Conservation (phyloP, 75 land plant genomes). For the Pinus taeda region DNA sequence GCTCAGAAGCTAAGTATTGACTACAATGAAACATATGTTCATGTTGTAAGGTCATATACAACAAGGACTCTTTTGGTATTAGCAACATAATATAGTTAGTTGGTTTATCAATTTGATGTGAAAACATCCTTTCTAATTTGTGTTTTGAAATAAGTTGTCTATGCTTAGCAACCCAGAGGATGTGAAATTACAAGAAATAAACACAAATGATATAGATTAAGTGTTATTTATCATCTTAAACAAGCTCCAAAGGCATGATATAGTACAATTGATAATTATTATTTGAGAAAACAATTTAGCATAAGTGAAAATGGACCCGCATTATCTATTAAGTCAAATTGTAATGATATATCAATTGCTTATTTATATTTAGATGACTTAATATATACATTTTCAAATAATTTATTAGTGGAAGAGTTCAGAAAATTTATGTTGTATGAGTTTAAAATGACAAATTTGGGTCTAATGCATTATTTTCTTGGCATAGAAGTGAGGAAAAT, state of each 20-base stretch:
- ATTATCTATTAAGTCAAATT: background rate
- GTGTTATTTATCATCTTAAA: background rate
- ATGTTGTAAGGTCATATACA: background rate
- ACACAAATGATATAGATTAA: no score
- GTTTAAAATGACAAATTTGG: no score
- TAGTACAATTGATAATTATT: background rate
- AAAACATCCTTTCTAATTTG: background rate
- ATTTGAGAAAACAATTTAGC: background rate
- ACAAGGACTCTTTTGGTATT: background rate
- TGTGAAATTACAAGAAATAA: background rate
- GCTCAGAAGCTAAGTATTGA: background rate
- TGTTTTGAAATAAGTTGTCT: background rate
- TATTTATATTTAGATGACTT: background rate
- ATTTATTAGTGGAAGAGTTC: background rate
- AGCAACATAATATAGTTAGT: background rate
- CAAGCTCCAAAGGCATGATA: background rate
- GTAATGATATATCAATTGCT: background rate
- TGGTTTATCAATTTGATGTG: background rate
- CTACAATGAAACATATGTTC: background rate
- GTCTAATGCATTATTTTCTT: no score
- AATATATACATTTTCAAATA: background rate
- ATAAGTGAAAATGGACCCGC: background rate
- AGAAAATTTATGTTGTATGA: no score
- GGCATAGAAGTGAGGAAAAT: no score
- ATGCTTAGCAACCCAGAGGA: background rate